Conservation (phyloP, 495 filamentous ascomycete genomes). For the Tirmania nivea region DNA sequence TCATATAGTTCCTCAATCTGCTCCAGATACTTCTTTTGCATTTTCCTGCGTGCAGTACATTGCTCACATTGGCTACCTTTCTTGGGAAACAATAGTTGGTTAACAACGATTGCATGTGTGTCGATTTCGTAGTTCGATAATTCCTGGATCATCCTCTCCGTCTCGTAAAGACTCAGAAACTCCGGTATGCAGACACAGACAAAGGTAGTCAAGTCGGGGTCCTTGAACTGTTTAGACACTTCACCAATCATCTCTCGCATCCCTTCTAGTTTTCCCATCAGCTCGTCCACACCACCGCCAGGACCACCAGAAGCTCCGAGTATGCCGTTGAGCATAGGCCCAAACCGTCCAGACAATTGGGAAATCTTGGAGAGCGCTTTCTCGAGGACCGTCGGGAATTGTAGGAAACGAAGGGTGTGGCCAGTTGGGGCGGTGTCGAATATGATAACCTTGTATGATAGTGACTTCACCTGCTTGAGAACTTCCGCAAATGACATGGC, state of each 20-base stretch:
- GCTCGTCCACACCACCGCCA: slow-evolving; percentile 70
- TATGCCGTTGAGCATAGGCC: slow-evolving; percentile 84
- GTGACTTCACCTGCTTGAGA: slow-evolving; percentile 96
- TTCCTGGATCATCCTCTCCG: slow-evolving; percentile 98
- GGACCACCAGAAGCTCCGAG: slow-evolving; percentile 55
- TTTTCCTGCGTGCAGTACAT: slow-evolving; percentile 82
- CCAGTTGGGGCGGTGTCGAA: slow-evolving; percentile 99
- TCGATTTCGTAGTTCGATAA: slow-evolving; percentile 83
- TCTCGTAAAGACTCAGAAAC: slow-evolving; percentile 94
- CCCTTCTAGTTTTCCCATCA: slow-evolving; percentile 82
- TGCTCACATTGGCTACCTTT: slow-evolving; percentile 74
- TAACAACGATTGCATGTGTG: slow-evolving; percentile 92
- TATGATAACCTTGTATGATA: slow-evolving; percentile 94
- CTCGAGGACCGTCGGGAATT: slow-evolving; percentile 95
- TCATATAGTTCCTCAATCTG: slow-evolving; percentile 98
- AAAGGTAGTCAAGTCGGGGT: slow-evolving; percentile 87
- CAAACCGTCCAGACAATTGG: slow-evolving; percentile 81
- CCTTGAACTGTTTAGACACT: slow-evolving; percentile 95
- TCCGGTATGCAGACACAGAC: slow-evolving; percentile 97
- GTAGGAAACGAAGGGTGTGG: slow-evolving; percentile 94
- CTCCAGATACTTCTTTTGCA: slow-evolving; percentile 99
- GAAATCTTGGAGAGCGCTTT: slow-evolving; percentile 94
- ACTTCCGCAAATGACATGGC: slow-evolving; percentile 99
- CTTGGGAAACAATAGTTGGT: slow-evolving; percentile 88
- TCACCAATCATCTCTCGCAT: slow-evolving; percentile 82